phyloP scores from a whole-genome alignment of 108 stramenopile genomes.

The Schizochytrium sp. region DNA sequence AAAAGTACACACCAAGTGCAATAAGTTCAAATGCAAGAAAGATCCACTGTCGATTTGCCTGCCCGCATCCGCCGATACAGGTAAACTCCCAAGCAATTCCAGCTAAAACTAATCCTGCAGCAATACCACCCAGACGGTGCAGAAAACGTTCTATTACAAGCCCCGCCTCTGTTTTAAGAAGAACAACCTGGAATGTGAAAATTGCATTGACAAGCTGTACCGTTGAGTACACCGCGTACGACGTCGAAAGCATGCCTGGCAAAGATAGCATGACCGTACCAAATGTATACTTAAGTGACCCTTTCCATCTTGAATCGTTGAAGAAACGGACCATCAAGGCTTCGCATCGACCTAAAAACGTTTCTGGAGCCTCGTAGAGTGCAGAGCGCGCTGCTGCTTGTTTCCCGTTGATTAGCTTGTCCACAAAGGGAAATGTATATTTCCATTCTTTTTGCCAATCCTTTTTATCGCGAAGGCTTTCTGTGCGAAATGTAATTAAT shows the following conservation, averaged over 20 bases:
- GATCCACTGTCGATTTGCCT: not conserved
- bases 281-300: slow-evolving; percentile 25
- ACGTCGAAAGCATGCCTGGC: not conserved
- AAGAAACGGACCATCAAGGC: not conserved
- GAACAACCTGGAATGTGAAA: slow-evolving; percentile 35
- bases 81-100: not conserved
- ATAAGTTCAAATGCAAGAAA: not conserved
- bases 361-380: not conserved
- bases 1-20: slow-evolving; percentile 1
- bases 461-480: not conserved
- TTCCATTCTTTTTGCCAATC: not conserved
- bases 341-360: not conserved
- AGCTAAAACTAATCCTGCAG: not conserved
- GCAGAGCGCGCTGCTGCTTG: not conserved
- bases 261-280: not conserved
- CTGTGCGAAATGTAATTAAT: not conserved
- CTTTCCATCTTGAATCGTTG: not conserved
- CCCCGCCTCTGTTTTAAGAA: slow-evolving; percentile 19
- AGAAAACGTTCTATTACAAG: not conserved
- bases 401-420: not conserved
- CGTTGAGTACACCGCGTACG: slow-evolving; percentile 29
- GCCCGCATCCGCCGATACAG: slow-evolving; percentile 20
- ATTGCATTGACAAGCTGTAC: slow-evolving; percentile 35
- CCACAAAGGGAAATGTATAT: slow-evolving; percentile 5
- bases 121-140: not conserved